Evolutionary conservation across 1,284 basidiomycete species (phyloP), one percentile per base, ranked within the genome.

Genomic region (Apiotrichum sp.): DNA sequence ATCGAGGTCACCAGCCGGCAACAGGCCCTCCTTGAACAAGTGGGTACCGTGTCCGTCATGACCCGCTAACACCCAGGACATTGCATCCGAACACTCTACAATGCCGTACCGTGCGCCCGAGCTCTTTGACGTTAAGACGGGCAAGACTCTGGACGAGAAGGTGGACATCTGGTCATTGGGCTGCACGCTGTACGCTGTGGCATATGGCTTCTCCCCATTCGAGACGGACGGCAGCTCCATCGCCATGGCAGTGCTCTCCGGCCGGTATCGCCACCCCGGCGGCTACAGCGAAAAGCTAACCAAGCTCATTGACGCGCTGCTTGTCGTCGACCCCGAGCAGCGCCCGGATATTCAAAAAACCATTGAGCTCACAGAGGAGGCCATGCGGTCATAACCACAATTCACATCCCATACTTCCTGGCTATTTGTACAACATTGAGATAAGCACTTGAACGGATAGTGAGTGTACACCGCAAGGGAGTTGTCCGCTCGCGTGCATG

Each of bases 71-170:
- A 47, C 46, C 56, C 61, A 92, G 84, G 93, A 97, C 71, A 85
- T 93, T 63, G 93, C 93, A 2, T 89, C 89, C 22, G 93, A 96
- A 73, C 92, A 93, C 75, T 91, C 89, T 62, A 92, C 91, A 11
- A 96, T 97, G 92, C 89, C 93, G 1, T 97, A 93, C 68, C 85
- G 93, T 43, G 92, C 93, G 3, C 93, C 93, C 0, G 93, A 97
- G 68, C 80, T 97, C 9, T 96, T 96, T 69, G 93, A 97, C 66
- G 91, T 95, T 56, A 95, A 95, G 73, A 96, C 92, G 1, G 89
- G 88, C 42, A 78, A 82, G 45, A 84, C 80, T 1, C 77, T 97
- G n/a, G 88, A 93, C 66, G 93, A 96, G 77, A 90, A 90, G 68
- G 91, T 95, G 13, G 93, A 97, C 72, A 92, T 97, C 49, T 97